These are phyloP conservation scores for Hypomontagnella submonticulosa DNA, from an alignment of 495 filamentous ascomycete genomes.

Conservation along the genomic window DNA sequence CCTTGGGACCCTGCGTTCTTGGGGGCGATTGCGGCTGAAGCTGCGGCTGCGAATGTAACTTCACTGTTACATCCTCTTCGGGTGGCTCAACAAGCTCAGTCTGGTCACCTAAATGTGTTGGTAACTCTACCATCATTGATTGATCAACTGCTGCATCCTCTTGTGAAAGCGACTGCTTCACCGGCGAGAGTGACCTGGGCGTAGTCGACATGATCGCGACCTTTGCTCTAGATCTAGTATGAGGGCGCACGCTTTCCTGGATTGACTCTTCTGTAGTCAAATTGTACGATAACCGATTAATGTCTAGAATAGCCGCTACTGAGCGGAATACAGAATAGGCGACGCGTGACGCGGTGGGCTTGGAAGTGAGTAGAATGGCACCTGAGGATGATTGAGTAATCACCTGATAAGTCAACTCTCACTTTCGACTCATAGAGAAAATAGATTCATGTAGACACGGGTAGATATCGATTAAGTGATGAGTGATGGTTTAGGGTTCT, in stretches of 20 bases:
- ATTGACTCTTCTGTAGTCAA: neutral
- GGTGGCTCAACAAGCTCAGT: constrained; percentile 27
- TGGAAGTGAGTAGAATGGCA: constrained; percentile 24
- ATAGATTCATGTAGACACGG: constrained; percentile 7
- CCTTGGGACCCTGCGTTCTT: constrained; percentile 49
- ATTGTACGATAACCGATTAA: constrained; percentile 1
- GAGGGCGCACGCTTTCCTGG: neutral
- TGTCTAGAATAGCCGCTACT: constrained; percentile 30
- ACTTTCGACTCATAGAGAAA: constrained; percentile 16
- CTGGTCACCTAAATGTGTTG: constrained; percentile 40
- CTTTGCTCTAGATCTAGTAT: neutral
- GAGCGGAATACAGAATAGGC: constrained; percentile 35
- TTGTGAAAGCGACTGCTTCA: constrained; percentile 31
- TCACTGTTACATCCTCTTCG: constrained; percentile 39
- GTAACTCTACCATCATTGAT: constrained; percentile 50
- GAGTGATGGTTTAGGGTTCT: too few relatives aligned
- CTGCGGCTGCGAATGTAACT: constrained; percentile 48
- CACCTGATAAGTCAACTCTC: constrained; percentile 17
- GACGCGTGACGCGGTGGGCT: constrained; percentile 37
- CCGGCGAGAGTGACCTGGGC: constrained; percentile 41
- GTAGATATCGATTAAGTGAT: neutral
- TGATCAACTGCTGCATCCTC: constrained; percentile 39
- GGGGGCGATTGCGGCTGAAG: constrained; percentile 43
- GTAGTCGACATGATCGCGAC: constrained; percentile 44
- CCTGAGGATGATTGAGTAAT: constrained; percentile 12